Percentiles rank a stretch among this genome's conserved stretches.
Conservation (phyloP, 2,329 filamentous ascomycete species). For the Fusarium heterosporum region DNA sequence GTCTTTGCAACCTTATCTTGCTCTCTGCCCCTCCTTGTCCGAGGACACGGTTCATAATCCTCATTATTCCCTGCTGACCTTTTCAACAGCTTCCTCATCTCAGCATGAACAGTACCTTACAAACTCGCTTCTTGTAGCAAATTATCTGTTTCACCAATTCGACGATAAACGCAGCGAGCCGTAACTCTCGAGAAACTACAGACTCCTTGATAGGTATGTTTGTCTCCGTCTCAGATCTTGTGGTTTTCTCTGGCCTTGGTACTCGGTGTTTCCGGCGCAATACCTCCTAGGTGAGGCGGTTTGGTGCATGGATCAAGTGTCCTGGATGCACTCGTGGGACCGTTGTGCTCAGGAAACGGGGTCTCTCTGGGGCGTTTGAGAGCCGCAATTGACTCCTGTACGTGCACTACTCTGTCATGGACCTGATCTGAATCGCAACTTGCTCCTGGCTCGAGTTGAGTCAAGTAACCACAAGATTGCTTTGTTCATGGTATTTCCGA, state of each 20-base stretch:
- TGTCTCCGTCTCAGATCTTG: conserved; percentile 43
- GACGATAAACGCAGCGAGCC: conserved; percentile 39
- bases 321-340: conserved; percentile 40
- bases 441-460: conserved; percentile 19
- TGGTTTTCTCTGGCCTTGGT: conserved; percentile 33
- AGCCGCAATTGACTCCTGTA: conserved; percentile 27
- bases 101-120: conserved; percentile 3
- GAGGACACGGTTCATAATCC: conserved; percentile 42
- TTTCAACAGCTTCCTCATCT: conserved; percentile 18
- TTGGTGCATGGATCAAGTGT: conserved; percentile 50
- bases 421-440: conserved; percentile 20
- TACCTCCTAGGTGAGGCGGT: conserved; percentile 47
- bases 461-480: conserved; percentile 15
- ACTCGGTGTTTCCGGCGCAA: conserved; percentile 46
- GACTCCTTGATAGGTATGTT: conserved; percentile 43
- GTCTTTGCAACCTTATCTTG: conserved; percentile 49
- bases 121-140: conserved; percentile 39
- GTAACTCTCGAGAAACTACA: conserved; percentile 27
- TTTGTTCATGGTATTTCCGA: conserved; percentile 28
- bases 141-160: conserved; percentile 34
- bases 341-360: conserved; percentile 34
- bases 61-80: conserved; percentile 38
- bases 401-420: background rate
- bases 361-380: conserved; percentile 16
- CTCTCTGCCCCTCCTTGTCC: conserved; percentile 40